Base-by-base conservation (phyloP, 2,329 filamentous ascomycete genomes). In the Penicillium sp. region DNA sequence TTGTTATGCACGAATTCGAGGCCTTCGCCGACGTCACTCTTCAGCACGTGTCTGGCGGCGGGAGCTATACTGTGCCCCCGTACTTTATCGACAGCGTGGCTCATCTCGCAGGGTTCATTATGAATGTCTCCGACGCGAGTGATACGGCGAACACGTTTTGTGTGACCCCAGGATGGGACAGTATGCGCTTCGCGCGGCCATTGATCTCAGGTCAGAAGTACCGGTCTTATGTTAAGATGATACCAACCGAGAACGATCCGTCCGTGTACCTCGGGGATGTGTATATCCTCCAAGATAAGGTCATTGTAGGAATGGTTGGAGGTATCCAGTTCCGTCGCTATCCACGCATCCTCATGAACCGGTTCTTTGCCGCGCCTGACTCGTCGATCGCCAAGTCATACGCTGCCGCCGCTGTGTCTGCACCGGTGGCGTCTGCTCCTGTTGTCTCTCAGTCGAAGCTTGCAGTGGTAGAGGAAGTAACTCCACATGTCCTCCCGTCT, bases 261-360 rank as follows among this genome's bases (percentile, higher is more conserved):
- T 27, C 9, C 3, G 39, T n/a, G 29, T 39, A 4, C n/a, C 35
- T 34, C 11, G 48, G 48, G 5, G 43, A 50, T 32, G 18, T 50
- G 2, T 43, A 39, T n/a, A 27, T 29, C 18, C 18, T 50, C 6
- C 34, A 47, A 13, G 76, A 79, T 48, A 76, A 82, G 5, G 73
- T 80, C 37, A 67, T 83, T 11, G 33, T 7, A 45, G 64, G 60
- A 45, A 48, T 64, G 4, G 27, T 40, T 28, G 26, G 32, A 28
- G 33, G 32, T 1, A 18, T 40, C 4, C 37, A 28, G n/a, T 49
- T 49, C 39, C 29, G 24, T 18, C 38, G 38, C 9, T 27, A 45
- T 34, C 43, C 37, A 13, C 28, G 43, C 7, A 11, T 24, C 4
- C 26, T 49, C 9, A 38, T 49, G 25, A 32, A 49, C 36, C 47